phyloP scores from a whole-genome alignment of 2,329 filamentous ascomycete species.

The Hymenoscyphus repandus region DNA sequence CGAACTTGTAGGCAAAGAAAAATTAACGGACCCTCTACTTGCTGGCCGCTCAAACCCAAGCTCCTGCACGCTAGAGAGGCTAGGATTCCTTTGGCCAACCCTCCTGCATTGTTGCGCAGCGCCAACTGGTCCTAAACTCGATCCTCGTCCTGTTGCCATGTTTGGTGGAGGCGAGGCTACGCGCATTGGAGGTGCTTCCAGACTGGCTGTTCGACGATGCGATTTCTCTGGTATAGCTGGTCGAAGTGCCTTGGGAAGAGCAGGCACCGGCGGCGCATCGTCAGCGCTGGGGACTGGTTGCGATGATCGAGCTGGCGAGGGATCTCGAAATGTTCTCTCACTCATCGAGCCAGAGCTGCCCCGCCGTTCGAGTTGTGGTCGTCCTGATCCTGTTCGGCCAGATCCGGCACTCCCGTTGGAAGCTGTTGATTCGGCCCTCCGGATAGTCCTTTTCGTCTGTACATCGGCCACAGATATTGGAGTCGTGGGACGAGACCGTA shows the following conservation, averaged over 20 bases:
- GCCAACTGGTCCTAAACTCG: slow-evolving; percentile 24
- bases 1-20: slow-evolving; percentile 44
- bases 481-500: slow-evolving; percentile 71
- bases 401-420: slow-evolving; percentile 51
- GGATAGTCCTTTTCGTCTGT: slow-evolving; percentile 78
- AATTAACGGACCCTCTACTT: slow-evolving; percentile 43
- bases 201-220: slow-evolving; percentile 32
- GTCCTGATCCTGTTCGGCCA: slow-evolving; percentile 28
- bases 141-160: slow-evolving; percentile 26
- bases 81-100: slow-evolving; percentile 22
- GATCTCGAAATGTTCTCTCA: slow-evolving; percentile 79
- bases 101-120: slow-evolving; percentile 16
- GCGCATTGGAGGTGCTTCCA: slow-evolving; percentile 33
- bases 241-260: slow-evolving; percentile 53
- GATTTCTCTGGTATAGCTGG: slow-evolving; percentile 20
- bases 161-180: slow-evolving; percentile 29
- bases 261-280: slow-evolving; percentile 69
- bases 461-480: slow-evolving; percentile 77
- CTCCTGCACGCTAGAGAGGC: slow-evolving; percentile 34
- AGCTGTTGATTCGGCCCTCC: slow-evolving; percentile 67
- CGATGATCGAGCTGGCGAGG: slow-evolving; percentile 52
- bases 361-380: slow-evolving; percentile 52
- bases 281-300: slow-evolving; percentile 35
- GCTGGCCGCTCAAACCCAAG: slow-evolving; percentile 37
- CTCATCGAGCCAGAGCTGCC: slow-evolving; percentile 79